Evolutionary conservation across 345 rosid genomes (phyloP), one percentile per base, ranked within the genome.

Genomic region (Lepidium aucheri): DNA sequence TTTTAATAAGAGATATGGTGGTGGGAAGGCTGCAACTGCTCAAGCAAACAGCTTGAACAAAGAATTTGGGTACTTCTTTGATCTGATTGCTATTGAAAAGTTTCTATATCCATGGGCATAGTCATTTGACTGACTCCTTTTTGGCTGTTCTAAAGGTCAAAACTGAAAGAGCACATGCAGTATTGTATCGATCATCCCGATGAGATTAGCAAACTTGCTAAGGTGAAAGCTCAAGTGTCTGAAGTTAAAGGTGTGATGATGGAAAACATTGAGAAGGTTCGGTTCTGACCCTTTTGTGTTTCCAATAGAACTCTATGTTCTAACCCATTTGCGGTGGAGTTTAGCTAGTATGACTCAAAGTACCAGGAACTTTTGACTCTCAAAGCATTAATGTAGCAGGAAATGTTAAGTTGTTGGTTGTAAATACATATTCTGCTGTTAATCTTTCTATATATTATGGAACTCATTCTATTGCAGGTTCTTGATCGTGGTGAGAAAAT

Each of bases 221-320:
- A 95, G 83, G 98, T 95, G 67, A 89, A 91, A 70, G 96, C 93
- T 74, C 98, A 95, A 78, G 96, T 95, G 32, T 78, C 95, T 68
- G 99, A 95, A 83, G 99, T 95, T 38, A 95, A 89, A 75, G 95
- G 98, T 78, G 98, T 89, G 7, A 87, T 95, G 96, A 87, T 95
- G 94, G 98, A 95, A 65, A 91, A 91, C 64, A 95, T 95, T 53
- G 98, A 87, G 72, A 95, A 95, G 99, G 99, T 87, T 76, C 3
- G 57, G 28, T 43, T 47, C n/a, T 9, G 26, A 53, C 63, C 34
- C 42, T 10, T 16, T 45, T 54, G 7, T 5, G 35, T 17, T 50
- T 0, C 14, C 24, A 2, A 9, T 35, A 3, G 32, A 15, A 4
- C 24, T 1, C 28, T 34, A 33, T 30, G n/a, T 12, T 39, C 2